Evolutionary conservation across 164 flowering plant genomes (phyloP).

Genomic region (grape (Vitis vinifera)): ASM3070453v1 NC_081810.1:2998501-2999000

Average conservation of each 20-base stretch:
- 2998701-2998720: neutral
- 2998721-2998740: neutral
- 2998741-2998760: neutral
- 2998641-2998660: neutral
- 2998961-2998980: neutral
- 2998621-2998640: slow-evolving; percentile 39
- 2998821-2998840: neutral
- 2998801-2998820: no score
- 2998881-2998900: no score
- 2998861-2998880: neutral
- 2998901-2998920: no score
- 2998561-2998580: slow-evolving; percentile 36
- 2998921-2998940: no score
- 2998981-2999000: neutral
- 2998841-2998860: neutral
- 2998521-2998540: slow-evolving; percentile 4
- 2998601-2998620: slow-evolving; percentile 53
- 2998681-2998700: neutral
- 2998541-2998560: slow-evolving; percentile 12
- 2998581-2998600: slow-evolving; percentile 52
- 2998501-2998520: neutral
- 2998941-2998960: neutral
- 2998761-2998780: neutral
- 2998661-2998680: neutral
- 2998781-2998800: neutral